Evolutionary conservation across 495 filamentous ascomycete species (phyloP).

Genomic region (Letharia columbiana): DNA sequence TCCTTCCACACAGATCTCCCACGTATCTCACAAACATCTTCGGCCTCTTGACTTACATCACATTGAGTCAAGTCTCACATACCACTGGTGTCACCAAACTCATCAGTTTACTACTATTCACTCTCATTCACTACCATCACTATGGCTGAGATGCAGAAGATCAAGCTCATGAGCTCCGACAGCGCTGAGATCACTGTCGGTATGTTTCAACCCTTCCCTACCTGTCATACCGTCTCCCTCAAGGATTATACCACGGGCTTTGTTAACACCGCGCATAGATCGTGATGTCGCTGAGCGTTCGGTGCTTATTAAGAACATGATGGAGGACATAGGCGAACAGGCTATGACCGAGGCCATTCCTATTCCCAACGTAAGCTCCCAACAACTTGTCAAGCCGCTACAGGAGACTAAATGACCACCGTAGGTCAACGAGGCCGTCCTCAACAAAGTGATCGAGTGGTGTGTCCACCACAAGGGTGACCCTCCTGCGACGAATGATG

Average conservation of each 20-base stretch:
- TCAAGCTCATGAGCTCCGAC: constrained; percentile 53
- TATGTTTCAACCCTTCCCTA: constrained; percentile 25
- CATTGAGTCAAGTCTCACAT: constrained; percentile 1
- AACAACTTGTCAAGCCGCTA: neutral
- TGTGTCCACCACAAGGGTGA: constrained; percentile 89
- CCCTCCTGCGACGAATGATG: constrained; percentile 63
- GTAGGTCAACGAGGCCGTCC: constrained; percentile 85
- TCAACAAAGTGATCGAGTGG: constrained; percentile 96
- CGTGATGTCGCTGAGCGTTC: constrained; percentile 83
- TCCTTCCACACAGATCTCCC: neutral
- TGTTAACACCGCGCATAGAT: constrained; percentile 43
- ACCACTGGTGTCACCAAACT: neutral
- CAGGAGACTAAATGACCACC: constrained; percentile 12
- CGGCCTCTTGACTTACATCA: neutral
- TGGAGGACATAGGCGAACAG: constrained; percentile 77
- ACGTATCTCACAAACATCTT: neutral
- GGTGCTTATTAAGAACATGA: constrained; percentile 93
- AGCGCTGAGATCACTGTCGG: constrained; percentile 46
- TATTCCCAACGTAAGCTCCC: constrained; percentile 70
- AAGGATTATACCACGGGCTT: neutral
- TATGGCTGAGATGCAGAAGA: constrained; percentile 30
- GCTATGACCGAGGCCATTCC: constrained; percentile 61
- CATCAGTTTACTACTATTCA: neutral
- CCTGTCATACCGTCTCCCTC: neutral
- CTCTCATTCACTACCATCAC: neutral